phyloP scores from a whole-genome alignment of 768 basidiomycete genomes.

The Mycena olivaceomarginata region DNA sequence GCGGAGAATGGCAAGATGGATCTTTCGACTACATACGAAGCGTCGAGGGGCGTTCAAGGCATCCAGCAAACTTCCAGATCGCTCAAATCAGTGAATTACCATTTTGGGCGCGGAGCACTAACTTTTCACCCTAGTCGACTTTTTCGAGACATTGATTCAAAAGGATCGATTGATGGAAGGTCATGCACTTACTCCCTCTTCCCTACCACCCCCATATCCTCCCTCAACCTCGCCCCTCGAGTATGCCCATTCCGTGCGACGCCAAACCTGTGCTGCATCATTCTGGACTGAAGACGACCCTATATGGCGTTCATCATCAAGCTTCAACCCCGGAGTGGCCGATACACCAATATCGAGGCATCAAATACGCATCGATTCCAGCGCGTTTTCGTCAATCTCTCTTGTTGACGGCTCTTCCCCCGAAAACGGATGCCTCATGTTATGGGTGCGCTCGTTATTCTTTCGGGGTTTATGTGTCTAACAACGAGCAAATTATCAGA shows the following conservation, averaged over 20 bases:
- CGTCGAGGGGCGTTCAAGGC: neutral
- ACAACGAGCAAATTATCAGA: constrained; percentile 56
- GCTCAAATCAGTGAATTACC: constrained; percentile 7
- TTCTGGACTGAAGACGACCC: constrained; percentile 74
- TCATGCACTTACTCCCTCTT: neutral
- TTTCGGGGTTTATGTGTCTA: constrained; percentile 13
- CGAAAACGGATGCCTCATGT: constrained; percentile 76
- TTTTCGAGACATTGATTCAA: constrained; percentile 26
- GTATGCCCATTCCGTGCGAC: constrained; percentile 19
- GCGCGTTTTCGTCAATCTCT: constrained; percentile 86
- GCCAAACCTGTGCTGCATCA: constrained; percentile 59
- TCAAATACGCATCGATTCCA: constrained; percentile 85
- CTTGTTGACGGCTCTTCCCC: constrained; percentile 74
- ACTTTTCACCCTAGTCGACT: neutral
- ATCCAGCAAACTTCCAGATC: neutral
- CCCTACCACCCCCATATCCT: neutral
- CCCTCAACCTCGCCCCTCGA: neutral
- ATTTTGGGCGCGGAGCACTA: neutral
- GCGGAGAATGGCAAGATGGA: neutral
- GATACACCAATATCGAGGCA: constrained; percentile 85
- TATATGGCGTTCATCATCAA: constrained; percentile 78
- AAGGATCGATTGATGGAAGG: constrained; percentile 29
- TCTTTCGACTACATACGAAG: neutral
- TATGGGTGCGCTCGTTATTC: constrained; percentile 71
- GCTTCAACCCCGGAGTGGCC: constrained; percentile 72